phyloP scores from a whole-genome alignment of 306 rosid species.

The Inga oerstediana region DNA sequence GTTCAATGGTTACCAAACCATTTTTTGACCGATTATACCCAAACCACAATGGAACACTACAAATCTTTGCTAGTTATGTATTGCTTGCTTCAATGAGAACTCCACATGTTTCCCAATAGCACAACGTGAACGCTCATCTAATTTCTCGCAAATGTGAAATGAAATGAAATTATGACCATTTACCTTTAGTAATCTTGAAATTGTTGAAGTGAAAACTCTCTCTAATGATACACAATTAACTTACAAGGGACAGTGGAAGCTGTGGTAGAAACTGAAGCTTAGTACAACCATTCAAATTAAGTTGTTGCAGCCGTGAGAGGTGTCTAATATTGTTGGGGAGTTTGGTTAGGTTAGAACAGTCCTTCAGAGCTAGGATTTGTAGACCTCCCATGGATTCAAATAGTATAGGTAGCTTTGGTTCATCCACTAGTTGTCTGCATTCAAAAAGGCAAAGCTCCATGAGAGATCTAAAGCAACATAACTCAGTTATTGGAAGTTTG shows the following conservation, averaged over 20 bases:
- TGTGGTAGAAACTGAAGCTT: constrained; percentile 32
- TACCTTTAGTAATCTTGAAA: background rate
- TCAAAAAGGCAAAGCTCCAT: background rate
- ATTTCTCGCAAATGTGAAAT: background rate
- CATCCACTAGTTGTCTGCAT: background rate
- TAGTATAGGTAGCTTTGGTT: background rate
- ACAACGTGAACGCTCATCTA: background rate
- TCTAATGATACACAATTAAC: constrained; percentile 31
- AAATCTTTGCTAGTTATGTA: background rate
- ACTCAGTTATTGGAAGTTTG: constrained; percentile 7
- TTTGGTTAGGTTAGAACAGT: background rate
- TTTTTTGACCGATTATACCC: too few species aligned
- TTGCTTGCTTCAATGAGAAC: background rate
- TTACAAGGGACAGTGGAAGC: constrained; percentile 21
- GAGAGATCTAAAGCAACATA: constrained; percentile 6
- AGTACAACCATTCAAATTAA: background rate
- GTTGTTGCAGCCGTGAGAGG: background rate
- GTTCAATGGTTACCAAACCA: background rate
- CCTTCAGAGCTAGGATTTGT: background rate
- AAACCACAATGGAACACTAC: background rate
- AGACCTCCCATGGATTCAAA: constrained; percentile 10
- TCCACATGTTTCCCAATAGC: background rate
- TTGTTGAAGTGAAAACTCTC: constrained; percentile 8
- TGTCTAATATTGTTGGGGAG: background rate
- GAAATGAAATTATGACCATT: background rate